Percentiles rank a stretch among this genome's conserved stretches.
Evolutionary conservation across 116 monocot species (phyloP).

Genomic region (Cymodocea nodosa): DNA sequence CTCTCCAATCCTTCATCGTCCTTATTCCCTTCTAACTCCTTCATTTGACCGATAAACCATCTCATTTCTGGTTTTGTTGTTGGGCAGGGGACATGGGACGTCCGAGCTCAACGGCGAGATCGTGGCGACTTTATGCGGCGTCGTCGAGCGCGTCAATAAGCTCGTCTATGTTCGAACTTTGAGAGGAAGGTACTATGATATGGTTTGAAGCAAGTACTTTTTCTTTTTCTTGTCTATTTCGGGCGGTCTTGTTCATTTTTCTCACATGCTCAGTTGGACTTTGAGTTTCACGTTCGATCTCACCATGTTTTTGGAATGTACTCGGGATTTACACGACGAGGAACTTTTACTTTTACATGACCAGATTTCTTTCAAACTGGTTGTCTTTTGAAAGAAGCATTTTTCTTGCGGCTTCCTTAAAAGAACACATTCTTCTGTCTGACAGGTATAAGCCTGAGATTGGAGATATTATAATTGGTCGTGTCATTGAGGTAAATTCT

Average conservation of each 20-base stretch:
- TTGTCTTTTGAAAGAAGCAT: too few relatives aligned
- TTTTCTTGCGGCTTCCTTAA: too few relatives aligned
- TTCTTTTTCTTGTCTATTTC: neutral
- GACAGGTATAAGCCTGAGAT: slow-evolving; percentile 93
- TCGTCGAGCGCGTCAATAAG: slow-evolving; percentile 93
- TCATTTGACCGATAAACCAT: neutral
- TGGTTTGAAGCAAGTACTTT: neutral
- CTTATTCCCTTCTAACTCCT: neutral
- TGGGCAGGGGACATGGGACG: slow-evolving; percentile 82
- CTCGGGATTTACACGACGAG: too few relatives aligned
- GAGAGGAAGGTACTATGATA: slow-evolving; percentile 39
- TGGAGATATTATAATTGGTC: slow-evolving; percentile 94
- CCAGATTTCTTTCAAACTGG: too few relatives aligned
- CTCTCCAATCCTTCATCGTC: too few relatives aligned
- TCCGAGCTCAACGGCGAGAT: slow-evolving; percentile 53
- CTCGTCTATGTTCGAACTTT: slow-evolving; percentile 76
- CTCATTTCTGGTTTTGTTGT: neutral
- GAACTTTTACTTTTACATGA: too few relatives aligned
- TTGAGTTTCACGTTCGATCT: too few relatives aligned
- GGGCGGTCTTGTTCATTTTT: too few relatives aligned
- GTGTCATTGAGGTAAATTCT: slow-evolving; percentile 73
- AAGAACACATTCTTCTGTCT: neutral
- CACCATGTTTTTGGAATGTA: too few relatives aligned
- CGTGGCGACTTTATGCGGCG: slow-evolving; percentile 81
- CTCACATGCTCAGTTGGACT: too few relatives aligned